These are phyloP conservation scores for Dacryopinax spathularia DNA, from an alignment of 768 basidiomycete genomes.

Conservation along the genomic window DNA sequence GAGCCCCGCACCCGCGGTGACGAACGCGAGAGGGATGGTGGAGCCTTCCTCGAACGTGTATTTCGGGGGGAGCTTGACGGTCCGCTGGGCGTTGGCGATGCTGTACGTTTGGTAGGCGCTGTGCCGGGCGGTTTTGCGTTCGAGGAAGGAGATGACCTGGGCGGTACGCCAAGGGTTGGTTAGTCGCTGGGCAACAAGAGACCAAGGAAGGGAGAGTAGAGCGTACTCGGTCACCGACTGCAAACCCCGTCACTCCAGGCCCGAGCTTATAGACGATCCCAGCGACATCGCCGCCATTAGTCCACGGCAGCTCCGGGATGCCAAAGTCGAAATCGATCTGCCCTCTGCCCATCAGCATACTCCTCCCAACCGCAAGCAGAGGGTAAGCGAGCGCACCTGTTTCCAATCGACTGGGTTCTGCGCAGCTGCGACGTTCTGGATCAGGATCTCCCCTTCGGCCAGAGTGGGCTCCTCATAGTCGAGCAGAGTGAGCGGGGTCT, in stretches of 20 bases:
- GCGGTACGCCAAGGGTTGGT: conserved; percentile 20
- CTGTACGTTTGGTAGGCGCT: conserved; percentile 22
- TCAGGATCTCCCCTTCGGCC: conserved; percentile 7
- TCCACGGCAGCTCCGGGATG: conserved; percentile 24
- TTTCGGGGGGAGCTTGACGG: conserved; percentile 4
- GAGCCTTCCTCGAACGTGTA: conserved; percentile 25
- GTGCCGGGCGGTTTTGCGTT: conserved; percentile 5
- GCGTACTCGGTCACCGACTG: conserved; percentile 30
- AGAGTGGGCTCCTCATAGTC: conserved; percentile 11
- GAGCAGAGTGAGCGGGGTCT: conserved; percentile 9
- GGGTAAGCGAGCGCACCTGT: background rate
- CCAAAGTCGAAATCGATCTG: conserved; percentile 22
- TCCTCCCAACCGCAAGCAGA: background rate
- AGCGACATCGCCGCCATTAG: conserved; percentile 28
- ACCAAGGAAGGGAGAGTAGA: conserved; percentile 14
- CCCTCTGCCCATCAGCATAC: background rate
- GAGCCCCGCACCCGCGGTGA: conserved; percentile 30
- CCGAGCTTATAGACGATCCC: conserved; percentile 31
- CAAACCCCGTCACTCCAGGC: conserved; percentile 22
- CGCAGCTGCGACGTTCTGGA: conserved; percentile 11
- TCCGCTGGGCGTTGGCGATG: conserved; percentile 25
- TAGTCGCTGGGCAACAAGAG: conserved; percentile 25
- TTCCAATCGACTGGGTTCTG: conserved; percentile 14
- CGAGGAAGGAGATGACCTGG: background rate
- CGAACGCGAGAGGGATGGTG: conserved; percentile 32